Evolutionary conservation across 352 stramenopile species (phyloP).

Genomic region (Globisporangium acanthophoron): DNA sequence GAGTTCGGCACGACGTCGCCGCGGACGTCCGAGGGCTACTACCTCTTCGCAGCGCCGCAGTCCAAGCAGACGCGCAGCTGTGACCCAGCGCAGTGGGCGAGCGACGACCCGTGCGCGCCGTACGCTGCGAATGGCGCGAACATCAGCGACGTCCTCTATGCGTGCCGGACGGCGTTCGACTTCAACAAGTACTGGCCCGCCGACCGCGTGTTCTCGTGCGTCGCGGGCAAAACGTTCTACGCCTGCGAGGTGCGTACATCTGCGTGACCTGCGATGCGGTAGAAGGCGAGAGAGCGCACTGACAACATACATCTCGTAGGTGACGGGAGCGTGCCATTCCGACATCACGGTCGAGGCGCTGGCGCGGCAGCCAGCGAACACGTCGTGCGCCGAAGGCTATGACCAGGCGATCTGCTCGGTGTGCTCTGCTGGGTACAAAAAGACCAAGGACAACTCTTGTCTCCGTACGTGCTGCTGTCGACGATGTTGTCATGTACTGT

Average conservation of each 20-base stretch:
- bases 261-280: not conserved
- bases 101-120: slow-evolving; percentile 42
- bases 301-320: slow-evolving; percentile 10
- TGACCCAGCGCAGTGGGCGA: slow-evolving; percentile 33
- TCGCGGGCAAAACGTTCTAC: slow-evolving; percentile 55
- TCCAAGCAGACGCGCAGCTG: slow-evolving; percentile 30
- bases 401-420: slow-evolving; percentile 66
- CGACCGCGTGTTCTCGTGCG: slow-evolving; percentile 53
- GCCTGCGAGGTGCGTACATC: slow-evolving; percentile 40
- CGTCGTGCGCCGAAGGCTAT: slow-evolving; percentile 45
- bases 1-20: slow-evolving; percentile 49
- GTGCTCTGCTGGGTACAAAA: slow-evolving; percentile 50
- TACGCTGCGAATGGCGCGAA: slow-evolving; percentile 11
- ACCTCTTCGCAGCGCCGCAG: slow-evolving; percentile 42
- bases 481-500: not conserved
- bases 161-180: slow-evolving; percentile 22
- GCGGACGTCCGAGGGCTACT: slow-evolving; percentile 47
- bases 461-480: slow-evolving; percentile 30
- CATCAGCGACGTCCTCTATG: slow-evolving; percentile 33
- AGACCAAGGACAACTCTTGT: slow-evolving; percentile 45
- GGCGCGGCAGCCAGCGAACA: slow-evolving; percentile 10
- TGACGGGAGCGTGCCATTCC: slow-evolving; percentile 38
- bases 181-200: slow-evolving; percentile 57
- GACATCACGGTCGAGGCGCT: slow-evolving; percentile 40
- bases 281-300: not conserved